Evolutionary conservation across 139 green algal species (phyloP).

Genomic region (Coccomyxa sp.): DNA sequence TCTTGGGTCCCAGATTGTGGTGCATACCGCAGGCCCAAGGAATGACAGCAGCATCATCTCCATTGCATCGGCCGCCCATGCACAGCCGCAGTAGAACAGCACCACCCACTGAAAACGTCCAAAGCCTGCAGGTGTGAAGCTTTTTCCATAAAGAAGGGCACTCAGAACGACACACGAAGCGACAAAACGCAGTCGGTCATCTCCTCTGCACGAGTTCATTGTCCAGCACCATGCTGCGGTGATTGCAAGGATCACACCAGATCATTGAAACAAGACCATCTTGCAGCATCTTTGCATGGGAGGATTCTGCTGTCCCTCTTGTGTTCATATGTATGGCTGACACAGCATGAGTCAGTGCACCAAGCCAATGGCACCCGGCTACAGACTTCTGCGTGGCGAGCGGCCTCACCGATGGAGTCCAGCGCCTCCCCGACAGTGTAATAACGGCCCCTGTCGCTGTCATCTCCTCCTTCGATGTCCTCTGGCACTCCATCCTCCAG

Average conservation of each 20-base stretch:
- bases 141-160: not conserved
- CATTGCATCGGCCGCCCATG: conserved; percentile 79
- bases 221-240: no score
- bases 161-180: not conserved
- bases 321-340: not conserved
- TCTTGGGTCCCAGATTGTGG: not conserved
- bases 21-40: conserved; percentile 54
- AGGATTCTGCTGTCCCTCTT: not conserved
- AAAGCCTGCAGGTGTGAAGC: conserved; percentile 38
- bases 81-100: conserved; percentile 59
- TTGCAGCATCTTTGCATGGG: no score
- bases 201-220: not conserved
- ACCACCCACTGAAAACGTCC: conserved; percentile 58
- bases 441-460: not conserved
- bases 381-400: no score
- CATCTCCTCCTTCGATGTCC: not conserved
- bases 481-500: not conserved
- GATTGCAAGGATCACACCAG: no score
- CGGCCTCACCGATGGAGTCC: conserved; percentile 12
- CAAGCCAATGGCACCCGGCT: not conserved
- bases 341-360: not conserved
- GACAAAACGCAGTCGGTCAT: no score
- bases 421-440: conserved; percentile 19
- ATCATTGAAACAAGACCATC: no score
- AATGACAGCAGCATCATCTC: conserved; percentile 84